Conservation (phyloP, 495 filamentous ascomycete species). For the Penicillium cinerascens region DNA sequence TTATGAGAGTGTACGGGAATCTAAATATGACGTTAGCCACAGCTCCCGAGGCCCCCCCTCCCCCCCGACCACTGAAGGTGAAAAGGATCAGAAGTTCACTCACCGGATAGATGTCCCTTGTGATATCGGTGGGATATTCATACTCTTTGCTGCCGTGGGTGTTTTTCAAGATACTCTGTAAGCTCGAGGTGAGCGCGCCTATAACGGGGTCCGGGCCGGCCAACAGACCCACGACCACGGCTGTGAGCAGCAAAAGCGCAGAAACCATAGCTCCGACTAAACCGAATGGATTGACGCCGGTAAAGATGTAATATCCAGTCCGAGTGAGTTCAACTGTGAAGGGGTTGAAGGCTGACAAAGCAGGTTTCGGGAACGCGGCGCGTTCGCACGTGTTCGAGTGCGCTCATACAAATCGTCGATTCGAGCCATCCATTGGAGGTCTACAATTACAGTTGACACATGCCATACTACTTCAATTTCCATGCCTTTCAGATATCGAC, state of each 20-base stretch:
- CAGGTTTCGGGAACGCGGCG: background rate
- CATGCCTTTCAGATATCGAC: slow-evolving; percentile 15
- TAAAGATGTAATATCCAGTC: background rate
- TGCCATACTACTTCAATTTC: background rate
- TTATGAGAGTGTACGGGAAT: slow-evolving; percentile 47
- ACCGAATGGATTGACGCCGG: background rate
- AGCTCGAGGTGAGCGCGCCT: slow-evolving; percentile 26
- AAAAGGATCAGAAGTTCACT: slow-evolving; percentile 11
- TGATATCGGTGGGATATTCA: slow-evolving; percentile 47
- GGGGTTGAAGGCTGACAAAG: background rate
- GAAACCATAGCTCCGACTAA: slow-evolving; percentile 5
- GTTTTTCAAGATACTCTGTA: slow-evolving; percentile 44
- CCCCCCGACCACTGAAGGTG: background rate
- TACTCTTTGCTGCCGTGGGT: slow-evolving; percentile 40
- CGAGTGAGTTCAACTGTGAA: background rate
- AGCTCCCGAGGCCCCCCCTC: background rate
- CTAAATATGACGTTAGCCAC: slow-evolving; percentile 24
- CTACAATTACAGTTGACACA: background rate
- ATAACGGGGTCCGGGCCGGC: slow-evolving; percentile 20
- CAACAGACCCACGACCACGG: slow-evolving; percentile 24
- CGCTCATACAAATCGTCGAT: background rate
- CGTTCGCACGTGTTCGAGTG: slow-evolving; percentile 1
- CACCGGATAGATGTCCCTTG: slow-evolving; percentile 42
- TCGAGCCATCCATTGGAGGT: background rate
- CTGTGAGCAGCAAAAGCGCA: slow-evolving; percentile 15